Evolutionary conservation across 2,329 filamentous ascomycete species (phyloP).

Genomic region (Penicillium sp.): DNA sequence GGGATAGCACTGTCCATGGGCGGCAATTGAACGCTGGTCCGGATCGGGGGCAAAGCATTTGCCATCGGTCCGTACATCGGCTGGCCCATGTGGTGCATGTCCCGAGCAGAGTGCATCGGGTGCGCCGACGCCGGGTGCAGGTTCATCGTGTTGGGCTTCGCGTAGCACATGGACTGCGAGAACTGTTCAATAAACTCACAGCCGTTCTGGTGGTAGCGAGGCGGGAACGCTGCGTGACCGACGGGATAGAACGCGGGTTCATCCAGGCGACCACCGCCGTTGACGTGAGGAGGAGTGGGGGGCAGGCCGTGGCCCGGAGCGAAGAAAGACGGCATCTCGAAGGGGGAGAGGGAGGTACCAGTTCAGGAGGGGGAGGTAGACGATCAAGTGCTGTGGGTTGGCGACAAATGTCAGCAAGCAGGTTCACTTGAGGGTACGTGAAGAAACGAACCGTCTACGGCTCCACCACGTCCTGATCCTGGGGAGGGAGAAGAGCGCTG

Average conservation of each 20-base stretch:
- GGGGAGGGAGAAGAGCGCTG: slow-evolving; percentile 36
- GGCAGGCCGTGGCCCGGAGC: slow-evolving; percentile 42
- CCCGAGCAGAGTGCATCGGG: slow-evolving; percentile 33
- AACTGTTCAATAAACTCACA: slow-evolving; percentile 49
- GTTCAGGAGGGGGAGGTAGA: slow-evolving; percentile 40
- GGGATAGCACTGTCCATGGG: slow-evolving; percentile 44
- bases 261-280: slow-evolving; percentile 38
- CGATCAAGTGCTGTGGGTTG: slow-evolving; percentile 23
- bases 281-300: slow-evolving; percentile 43
- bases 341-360: slow-evolving; percentile 24
- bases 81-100: slow-evolving; percentile 32
- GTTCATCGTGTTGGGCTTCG: slow-evolving; percentile 37
- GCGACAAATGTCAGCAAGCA: slow-evolving; percentile 21
- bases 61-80: slow-evolving; percentile 37
- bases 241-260: slow-evolving; percentile 41
- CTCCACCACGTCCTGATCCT: slow-evolving; percentile 42
- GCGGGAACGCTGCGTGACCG: slow-evolving; percentile 40
- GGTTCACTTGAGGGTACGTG: slow-evolving; percentile 2
- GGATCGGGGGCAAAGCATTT: slow-evolving; percentile 41
- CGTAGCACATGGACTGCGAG: slow-evolving; percentile 43
- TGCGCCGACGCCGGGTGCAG: slow-evolving; percentile 31
- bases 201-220: slow-evolving; percentile 44
- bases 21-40: slow-evolving; percentile 39
- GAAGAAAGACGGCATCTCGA: slow-evolving; percentile 45
- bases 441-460: slow-evolving; percentile 43